Evolutionary conservation across 164 flowering plant genomes (phyloP), one percentile per base, ranked within the genome.

Genomic region (Nelumbo lutea): DNA sequence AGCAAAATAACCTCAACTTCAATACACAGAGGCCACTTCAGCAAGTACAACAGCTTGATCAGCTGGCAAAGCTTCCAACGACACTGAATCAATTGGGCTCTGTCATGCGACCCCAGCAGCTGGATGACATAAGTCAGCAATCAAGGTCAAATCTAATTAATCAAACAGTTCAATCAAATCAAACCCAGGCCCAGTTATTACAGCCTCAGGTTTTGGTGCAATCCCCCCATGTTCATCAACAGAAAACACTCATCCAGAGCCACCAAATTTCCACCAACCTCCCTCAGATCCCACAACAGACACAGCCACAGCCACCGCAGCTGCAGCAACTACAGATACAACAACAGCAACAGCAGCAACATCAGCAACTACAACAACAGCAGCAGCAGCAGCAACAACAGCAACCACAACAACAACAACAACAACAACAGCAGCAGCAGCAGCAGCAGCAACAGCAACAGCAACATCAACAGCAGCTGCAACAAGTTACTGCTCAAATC

Each of bases 41-140:
- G 76, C 89, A 80, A 69, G 69, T 67, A 6, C 91, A 84, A 71
- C 96, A 87, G 70, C 80, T 78, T 62, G 89, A 87, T 67, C 90
- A 88, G 76, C 83, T 88, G 13, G 77, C 81, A 56, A 86, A 88
- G 76, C 68, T 82, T 14, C 80, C 89, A 42, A 47, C 85, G 10
- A 57, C 85, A 8, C 38, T 79, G 62, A 84, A 79, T 71, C 80
- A 83, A 47, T 40, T 87, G 43, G 80, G 79, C 59, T 78, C 91
- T 39, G 57, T 79, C 15, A 72, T 83, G 38, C 87, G 78, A 80
- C 78, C 83, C 38, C 91, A 80, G 72, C 94, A 86, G 73, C 70
- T 84, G 65, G 73, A 73, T 67, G 91, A 85, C 64, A 68, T 83
- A 62, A 56, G 77, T 70, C 93, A 79, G 69, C 90, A 88, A 66